phyloP scores from a whole-genome alignment of 768 basidiomycete species.

The Hygrocybe punicea region DNA sequence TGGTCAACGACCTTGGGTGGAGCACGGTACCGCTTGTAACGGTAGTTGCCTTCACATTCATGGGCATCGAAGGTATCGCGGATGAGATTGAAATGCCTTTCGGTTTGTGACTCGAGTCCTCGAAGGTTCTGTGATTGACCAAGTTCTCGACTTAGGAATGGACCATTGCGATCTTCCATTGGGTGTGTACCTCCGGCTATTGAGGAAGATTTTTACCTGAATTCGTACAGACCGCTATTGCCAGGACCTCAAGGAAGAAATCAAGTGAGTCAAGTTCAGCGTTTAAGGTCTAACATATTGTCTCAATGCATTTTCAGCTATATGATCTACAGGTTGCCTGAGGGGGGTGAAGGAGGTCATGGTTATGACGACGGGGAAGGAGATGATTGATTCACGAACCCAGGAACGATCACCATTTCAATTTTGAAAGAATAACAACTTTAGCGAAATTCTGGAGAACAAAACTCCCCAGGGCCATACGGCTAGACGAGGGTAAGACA shows the following conservation, averaged over 20 bases:
- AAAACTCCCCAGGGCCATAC: conserved; percentile 90
- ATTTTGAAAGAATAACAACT: background rate
- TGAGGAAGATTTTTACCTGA: too few relatives aligned
- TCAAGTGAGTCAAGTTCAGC: conserved; percentile 51
- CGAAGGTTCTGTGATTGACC: background rate
- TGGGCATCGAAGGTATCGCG: conserved; percentile 95
- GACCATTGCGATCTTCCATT: conserved; percentile 72
- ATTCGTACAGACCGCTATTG: conserved; percentile 68
- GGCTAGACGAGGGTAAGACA: conserved; percentile 49
- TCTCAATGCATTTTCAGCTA: conserved; percentile 43
- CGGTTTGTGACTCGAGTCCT: conserved; percentile 43
- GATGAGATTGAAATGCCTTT: conserved; percentile 96
- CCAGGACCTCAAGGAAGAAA: conserved; percentile 80
- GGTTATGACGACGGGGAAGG: conserved; percentile 82
- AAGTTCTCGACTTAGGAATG: conserved; percentile 37
- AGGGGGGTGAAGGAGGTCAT: conserved; percentile 66
- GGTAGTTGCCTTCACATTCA: conserved; percentile 84
- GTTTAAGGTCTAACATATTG: conserved; percentile 6
- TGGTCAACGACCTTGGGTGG: conserved; percentile 82
- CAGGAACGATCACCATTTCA: conserved; percentile 7
- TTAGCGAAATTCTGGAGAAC: conserved; percentile 4
- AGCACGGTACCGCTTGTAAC: conserved; percentile 81
- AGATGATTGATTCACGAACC: conserved; percentile 50
- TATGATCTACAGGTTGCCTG: conserved; percentile 65
- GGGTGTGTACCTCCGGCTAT: conserved; percentile 41